Conservation (phyloP, 2,329 filamentous ascomycete species). For the Botrytis fragariae region DNA sequence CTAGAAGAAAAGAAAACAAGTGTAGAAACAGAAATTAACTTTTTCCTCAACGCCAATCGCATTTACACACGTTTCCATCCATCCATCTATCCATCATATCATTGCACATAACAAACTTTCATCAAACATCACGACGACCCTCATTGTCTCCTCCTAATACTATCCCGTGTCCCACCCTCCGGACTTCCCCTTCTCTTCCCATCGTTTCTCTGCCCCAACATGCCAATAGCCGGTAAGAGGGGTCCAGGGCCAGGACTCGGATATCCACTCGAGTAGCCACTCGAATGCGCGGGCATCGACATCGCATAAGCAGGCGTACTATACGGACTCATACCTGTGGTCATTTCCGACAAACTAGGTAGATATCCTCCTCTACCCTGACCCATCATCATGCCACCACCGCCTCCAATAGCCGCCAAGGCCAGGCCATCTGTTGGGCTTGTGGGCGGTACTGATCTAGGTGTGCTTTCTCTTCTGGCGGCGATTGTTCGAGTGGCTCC, state of each 20-base stretch:
- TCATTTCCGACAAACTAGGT: slow-evolving; percentile 62
- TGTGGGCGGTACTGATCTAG: slow-evolving; percentile 39
- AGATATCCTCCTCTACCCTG: slow-evolving; percentile 42
- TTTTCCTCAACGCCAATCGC: slow-evolving; percentile 6
- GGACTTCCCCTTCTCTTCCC: slow-evolving; percentile 55
- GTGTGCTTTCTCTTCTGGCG: slow-evolving; percentile 38
- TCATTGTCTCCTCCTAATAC: slow-evolving; percentile 46
- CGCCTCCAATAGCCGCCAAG: slow-evolving; percentile 36
- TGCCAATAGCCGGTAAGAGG: slow-evolving; percentile 38
- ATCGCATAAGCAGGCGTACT: slow-evolving; percentile 55
- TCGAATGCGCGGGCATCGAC: slow-evolving; percentile 29
- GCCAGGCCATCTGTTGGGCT: slow-evolving; percentile 41
- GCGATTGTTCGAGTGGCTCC: slow-evolving; percentile 32
- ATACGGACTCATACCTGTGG: slow-evolving; percentile 61
- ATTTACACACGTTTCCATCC: slow-evolving; percentile 6
- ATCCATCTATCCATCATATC: neutral
- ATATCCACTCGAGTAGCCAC: slow-evolving; percentile 27
- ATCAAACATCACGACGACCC: neutral
- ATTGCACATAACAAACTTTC: slow-evolving; percentile 1
- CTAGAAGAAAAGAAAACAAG: neutral
- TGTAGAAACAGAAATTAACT: neutral
- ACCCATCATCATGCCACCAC: slow-evolving; percentile 32
- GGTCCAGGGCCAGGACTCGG: slow-evolving; percentile 46
- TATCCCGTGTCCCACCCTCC: slow-evolving; percentile 47
- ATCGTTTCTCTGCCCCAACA: slow-evolving; percentile 33